Evolutionary conservation across 192 early-diverging fungal species (phyloP).

Genomic region (Linnemannia schmuckeri): DNA sequence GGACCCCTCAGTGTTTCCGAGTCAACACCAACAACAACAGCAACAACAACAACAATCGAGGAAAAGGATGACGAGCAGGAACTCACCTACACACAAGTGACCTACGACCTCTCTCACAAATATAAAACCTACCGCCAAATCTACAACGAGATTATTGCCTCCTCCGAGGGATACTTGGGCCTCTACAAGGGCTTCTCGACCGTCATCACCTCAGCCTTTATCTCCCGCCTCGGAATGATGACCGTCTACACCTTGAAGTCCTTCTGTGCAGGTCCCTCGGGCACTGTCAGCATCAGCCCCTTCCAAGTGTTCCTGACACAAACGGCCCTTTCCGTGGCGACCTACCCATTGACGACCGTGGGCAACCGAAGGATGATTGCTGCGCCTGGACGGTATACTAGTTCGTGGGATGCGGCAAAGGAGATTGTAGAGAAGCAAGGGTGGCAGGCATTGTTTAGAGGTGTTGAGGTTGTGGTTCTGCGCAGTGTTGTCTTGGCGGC

Average conservation of each 20-base stretch:
- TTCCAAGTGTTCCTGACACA: conserved; percentile 9
- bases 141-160: background rate
- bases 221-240: conserved; percentile 35
- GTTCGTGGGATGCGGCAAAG: conserved; percentile 41
- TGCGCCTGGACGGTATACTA: conserved; percentile 20
- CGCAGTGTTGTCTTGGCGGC: conserved; percentile 12
- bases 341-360: conserved; percentile 28
- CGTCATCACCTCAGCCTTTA: conserved; percentile 10
- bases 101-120: conserved; percentile 25
- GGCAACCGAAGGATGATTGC: conserved; percentile 40
- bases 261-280: background rate
- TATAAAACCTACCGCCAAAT: conserved; percentile 11
- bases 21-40: background rate
- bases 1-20: background rate
- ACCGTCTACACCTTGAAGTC: conserved; percentile 11
- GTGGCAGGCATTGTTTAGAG: conserved; percentile 28
- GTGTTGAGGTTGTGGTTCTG: conserved; percentile 20
- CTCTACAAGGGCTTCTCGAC: conserved; percentile 43
- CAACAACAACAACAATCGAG: background rate
- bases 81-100: background rate
- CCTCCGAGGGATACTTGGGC: conserved; percentile 16
- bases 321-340: conserved; percentile 4
- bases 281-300: background rate
- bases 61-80: background rate
- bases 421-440: conserved; percentile 48